These are phyloP conservation scores for Fusarium proliferatum DNA, from an alignment of 2,329 filamentous ascomycete species.

Conservation along the genomic window DNA sequence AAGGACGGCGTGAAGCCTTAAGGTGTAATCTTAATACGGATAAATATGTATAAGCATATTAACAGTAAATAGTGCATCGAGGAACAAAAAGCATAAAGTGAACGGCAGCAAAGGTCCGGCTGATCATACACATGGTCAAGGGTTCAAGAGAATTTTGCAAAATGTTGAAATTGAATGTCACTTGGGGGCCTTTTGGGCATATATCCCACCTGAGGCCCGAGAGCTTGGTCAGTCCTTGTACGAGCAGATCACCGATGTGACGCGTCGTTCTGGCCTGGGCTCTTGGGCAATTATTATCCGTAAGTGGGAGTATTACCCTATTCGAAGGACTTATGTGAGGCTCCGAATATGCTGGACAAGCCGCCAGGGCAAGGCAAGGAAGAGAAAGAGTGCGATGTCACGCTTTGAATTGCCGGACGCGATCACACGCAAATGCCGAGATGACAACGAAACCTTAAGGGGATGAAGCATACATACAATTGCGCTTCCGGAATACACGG, in stretches of 20 bases:
- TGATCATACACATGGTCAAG: slow-evolving; percentile 18
- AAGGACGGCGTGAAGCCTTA: slow-evolving; percentile 42
- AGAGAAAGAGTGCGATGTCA: slow-evolving; percentile 1
- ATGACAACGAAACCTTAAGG: slow-evolving; percentile 1
- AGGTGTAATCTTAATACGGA: background rate
- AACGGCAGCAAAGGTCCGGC: background rate
- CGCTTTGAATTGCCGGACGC: slow-evolving; percentile 21
- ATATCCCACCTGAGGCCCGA: slow-evolving; percentile 24
- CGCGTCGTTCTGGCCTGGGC: background rate
- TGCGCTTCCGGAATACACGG: background rate
- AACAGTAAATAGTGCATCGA: slow-evolving; percentile 6
- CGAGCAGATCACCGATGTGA: slow-evolving; percentile 12
- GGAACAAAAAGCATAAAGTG: slow-evolving; percentile 8
- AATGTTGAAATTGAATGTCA: background rate
- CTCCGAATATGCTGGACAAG: slow-evolving; percentile 9
- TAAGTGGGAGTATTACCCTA: background rate
- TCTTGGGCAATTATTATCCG: background rate
- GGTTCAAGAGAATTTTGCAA: slow-evolving; percentile 6
- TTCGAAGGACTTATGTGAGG: slow-evolving; percentile 13
- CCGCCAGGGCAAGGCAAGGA: background rate
- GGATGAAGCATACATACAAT: slow-evolving; percentile 11
- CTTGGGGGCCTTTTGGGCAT: background rate
- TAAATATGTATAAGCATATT: slow-evolving; percentile 4
- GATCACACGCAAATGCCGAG: slow-evolving; percentile 31
- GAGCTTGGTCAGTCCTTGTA: slow-evolving; percentile 8